Percentiles rank a stretch among this genome's conserved stretches.
These are phyloP conservation scores for Verticillium dahliae DNA, from an alignment of 2,329 filamentous ascomycete genomes.

Conservation along the genomic window DNA sequence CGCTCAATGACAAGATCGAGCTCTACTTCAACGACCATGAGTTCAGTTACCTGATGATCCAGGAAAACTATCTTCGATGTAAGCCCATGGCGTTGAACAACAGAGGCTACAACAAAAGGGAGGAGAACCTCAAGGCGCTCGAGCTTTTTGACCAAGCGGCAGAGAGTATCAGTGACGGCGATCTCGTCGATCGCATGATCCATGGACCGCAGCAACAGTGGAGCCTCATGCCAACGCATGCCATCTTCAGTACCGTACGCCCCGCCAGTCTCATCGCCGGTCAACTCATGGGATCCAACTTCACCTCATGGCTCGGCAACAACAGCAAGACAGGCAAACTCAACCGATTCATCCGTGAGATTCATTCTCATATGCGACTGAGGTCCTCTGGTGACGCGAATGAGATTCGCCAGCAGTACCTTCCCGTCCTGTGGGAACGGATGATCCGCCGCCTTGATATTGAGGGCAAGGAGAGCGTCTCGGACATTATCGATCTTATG, in stretches of 20 bases:
- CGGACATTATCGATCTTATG: slow-evolving; percentile 87
- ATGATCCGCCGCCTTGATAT: slow-evolving; percentile 66
- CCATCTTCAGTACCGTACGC: slow-evolving; percentile 88
- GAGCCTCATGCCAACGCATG: slow-evolving; percentile 96
- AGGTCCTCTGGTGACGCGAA: slow-evolving; percentile 84
- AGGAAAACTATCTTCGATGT: slow-evolving; percentile 92
- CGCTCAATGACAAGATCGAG: slow-evolving; percentile 95
- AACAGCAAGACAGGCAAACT: slow-evolving; percentile 82
- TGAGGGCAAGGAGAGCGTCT: slow-evolving; percentile 76
- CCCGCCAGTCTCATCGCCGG: slow-evolving; percentile 85
- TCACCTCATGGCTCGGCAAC: slow-evolving; percentile 91
- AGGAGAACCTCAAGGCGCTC: slow-evolving; percentile 73
- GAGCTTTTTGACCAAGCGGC: slow-evolving; percentile 84
- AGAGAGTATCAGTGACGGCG: slow-evolving; percentile 94
- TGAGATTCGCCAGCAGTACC: slow-evolving; percentile 89
- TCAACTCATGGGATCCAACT: slow-evolving; percentile 65
- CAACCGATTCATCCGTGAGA: slow-evolving; percentile 78
- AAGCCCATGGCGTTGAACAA: slow-evolving; percentile 61
- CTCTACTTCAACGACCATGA: slow-evolving; percentile 99
- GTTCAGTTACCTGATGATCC: slow-evolving; percentile 94
- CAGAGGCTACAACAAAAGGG: slow-evolving; percentile 53
- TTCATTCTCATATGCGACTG: slow-evolving; percentile 95
- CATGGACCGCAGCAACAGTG: slow-evolving; percentile 97
- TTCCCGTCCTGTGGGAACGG: slow-evolving; percentile 80
- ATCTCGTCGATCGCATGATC: slow-evolving; percentile 95